Evolutionary conservation across 495 filamentous ascomycete species (phyloP).

Genomic region (Penicillium lividum): DNA sequence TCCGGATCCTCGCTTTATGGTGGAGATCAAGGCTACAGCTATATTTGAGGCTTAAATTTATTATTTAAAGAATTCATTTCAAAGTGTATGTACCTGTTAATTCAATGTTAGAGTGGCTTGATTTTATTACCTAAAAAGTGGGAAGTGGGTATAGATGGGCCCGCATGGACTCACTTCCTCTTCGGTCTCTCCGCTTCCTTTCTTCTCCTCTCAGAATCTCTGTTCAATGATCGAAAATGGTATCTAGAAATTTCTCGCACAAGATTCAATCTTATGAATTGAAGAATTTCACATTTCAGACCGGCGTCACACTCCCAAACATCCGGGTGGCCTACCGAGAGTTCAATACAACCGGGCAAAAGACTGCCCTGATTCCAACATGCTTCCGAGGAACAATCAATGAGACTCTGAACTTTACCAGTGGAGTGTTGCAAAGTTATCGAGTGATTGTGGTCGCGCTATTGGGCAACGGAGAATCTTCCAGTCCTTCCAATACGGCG

Average conservation of each 20-base stretch:
- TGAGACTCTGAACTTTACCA: constrained; percentile 44
- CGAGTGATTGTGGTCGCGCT: constrained; percentile 64
- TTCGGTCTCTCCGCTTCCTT: too few relatives aligned
- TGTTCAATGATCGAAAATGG: constrained; percentile 4
- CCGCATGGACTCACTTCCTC: too few relatives aligned
- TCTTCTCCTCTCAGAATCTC: neutral
- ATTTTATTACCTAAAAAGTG: too few relatives aligned
- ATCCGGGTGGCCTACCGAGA: constrained; percentile 46
- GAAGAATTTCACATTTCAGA: constrained; percentile 40
- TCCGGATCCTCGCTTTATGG: constrained; percentile 35
- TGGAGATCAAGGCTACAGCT: constrained; percentile 37
- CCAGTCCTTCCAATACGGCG: constrained; percentile 59
- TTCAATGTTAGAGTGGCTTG: too few relatives aligned
- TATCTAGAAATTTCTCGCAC: constrained; percentile 8
- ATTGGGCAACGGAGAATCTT: constrained; percentile 67
- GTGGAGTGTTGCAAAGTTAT: constrained; percentile 50
- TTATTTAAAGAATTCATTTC: neutral
- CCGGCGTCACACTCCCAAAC: constrained; percentile 26
- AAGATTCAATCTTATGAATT: constrained; percentile 36
- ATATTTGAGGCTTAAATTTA: constrained; percentile 17
- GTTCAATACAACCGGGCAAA: constrained; percentile 37
- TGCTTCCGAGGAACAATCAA: constrained; percentile 51
- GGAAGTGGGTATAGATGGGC: too few relatives aligned
- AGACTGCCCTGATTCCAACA: constrained; percentile 46
- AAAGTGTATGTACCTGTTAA: neutral